Evolutionary conservation across 208 protist species (phyloP).

Genomic region (Histomonas meleagridis): DNA sequence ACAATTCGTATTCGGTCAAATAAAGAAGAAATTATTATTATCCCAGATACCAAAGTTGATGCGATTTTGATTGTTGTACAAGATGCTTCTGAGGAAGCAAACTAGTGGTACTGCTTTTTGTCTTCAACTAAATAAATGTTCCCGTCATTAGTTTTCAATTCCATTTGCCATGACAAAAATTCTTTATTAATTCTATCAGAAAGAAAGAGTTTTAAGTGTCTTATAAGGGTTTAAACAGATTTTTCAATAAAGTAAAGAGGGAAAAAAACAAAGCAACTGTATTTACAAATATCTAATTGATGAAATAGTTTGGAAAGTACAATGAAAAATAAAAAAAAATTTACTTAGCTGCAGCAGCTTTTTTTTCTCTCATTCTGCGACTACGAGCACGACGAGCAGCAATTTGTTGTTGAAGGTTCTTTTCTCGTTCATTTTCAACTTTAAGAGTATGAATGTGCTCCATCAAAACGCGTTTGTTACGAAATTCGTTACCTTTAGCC

Average conservation of each 20-base stretch:
- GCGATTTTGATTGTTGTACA: slow-evolving; percentile 3
- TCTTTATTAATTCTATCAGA: too few species aligned
- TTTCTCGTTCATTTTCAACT: slow-evolving; percentile 79
- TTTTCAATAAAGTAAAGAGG: too few species aligned
- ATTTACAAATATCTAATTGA: too few species aligned
- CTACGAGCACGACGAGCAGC: slow-evolving; percentile 61
- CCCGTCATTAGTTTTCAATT: too few species aligned
- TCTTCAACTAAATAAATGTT: too few species aligned
- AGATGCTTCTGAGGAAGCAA: neutral
- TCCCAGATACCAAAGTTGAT: neutral
- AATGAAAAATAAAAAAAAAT: too few species aligned
- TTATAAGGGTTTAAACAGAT: too few species aligned
- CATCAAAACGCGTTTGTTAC: slow-evolving; percentile 95
- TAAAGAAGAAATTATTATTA: slow-evolving; percentile 31
- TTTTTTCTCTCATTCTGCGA: neutral
- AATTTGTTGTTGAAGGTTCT: slow-evolving; percentile 69
- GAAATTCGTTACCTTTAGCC: slow-evolving; percentile 96
- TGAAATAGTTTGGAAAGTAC: too few species aligned
- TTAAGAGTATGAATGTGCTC: slow-evolving; percentile 59
- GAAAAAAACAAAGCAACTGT: too few species aligned
- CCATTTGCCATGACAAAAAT: too few species aligned
- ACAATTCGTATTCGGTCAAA: neutral
- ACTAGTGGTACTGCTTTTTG: too few species aligned
- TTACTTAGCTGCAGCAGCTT: neutral
- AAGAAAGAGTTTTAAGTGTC: too few species aligned